Base-by-base conservation (phyloP, 805 yeast species). In the Grigorovia transvaalensis region DNA sequence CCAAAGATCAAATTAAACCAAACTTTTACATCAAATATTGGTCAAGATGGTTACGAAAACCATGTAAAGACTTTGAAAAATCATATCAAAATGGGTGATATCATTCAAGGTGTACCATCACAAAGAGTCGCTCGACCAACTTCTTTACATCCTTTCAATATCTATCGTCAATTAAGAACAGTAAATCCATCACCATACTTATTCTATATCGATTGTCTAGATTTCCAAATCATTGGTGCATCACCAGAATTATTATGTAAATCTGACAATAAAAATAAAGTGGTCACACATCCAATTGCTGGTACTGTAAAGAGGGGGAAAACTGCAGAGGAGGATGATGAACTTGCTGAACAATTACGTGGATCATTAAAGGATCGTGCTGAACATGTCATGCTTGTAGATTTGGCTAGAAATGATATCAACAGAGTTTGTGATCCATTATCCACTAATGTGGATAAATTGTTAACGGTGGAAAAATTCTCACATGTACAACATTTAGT, bases 321-420 rank as follows among this genome's bases (percentile, higher is more conserved):
- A 59, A 88, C 98, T 9, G 73, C 82, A 23, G 95, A 88, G 61
- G 98, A 93, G 68, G 99, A 93, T 62, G 96, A 90, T 64, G 71
- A 71, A 55, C 75, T 89, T 50, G 97, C 98, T 2, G 74, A 74
- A 15, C 79, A 80, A 51, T 77, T 93, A 58, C 75, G 86, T 61
- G 70, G 82, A 9, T 85, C 95, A 15, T 71, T 83, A 57, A 93
- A 93, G 64, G 99, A 93, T 69, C 80, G 97, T 47, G 96, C 99
- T 0, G 99, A 93, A 71, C 99, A 93, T 69, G 93, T 93, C 51
- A 93, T 93, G 99, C 80, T 93, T 69, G 99, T 93, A 18, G 99
- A 93, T 69, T 77, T 93, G 63, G 99, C 99, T 4, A 79, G 99
- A 66, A 93, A 93, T 64, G 99, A 93, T 66, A 82, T 93, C 61